Conservation (phyloP, 208 protist genomes). For the Trypanosoma lewisi region DNA sequence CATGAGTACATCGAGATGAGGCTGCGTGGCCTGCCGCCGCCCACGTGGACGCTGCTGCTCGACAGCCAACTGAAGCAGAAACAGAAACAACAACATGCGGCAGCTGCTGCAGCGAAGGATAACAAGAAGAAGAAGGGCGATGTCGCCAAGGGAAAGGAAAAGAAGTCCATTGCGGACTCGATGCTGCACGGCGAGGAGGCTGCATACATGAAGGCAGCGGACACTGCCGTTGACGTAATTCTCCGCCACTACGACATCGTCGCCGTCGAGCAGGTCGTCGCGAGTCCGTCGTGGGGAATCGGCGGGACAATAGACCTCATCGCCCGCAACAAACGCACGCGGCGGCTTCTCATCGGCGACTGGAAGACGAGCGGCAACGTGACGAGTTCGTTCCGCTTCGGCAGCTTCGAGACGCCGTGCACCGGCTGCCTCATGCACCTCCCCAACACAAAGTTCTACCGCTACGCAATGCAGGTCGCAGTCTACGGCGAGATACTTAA, state of each 20-base stretch:
- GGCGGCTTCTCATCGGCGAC: slow-evolving; percentile 75
- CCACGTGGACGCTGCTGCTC: slow-evolving; percentile 56
- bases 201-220: slow-evolving; percentile 60
- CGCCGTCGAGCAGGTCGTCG: slow-evolving; percentile 70
- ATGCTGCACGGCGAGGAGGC: slow-evolving; percentile 76
- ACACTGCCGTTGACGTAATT: slow-evolving; percentile 56
- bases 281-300: slow-evolving; percentile 56
- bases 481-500: slow-evolving; percentile 77
- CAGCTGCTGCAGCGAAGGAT: neutral
- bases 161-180: slow-evolving; percentile 29
- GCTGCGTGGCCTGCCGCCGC: slow-evolving; percentile 62
- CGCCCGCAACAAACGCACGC: slow-evolving; percentile 59
- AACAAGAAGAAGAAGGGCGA: slow-evolving; percentile 11
- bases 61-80: slow-evolving; percentile 26
- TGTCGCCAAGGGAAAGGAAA: neutral
- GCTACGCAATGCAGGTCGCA: slow-evolving; percentile 84
- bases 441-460: slow-evolving; percentile 80
- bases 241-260: slow-evolving; percentile 54
- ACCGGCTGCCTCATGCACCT: slow-evolving; percentile 71
- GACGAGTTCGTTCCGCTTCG: slow-evolving; percentile 77
- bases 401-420: slow-evolving; percentile 68
- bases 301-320: slow-evolving; percentile 85
- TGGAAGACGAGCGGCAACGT: slow-evolving; percentile 87
- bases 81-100: slow-evolving; percentile 1
- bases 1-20: slow-evolving; percentile 84